Percentiles rank a stretch among this genome's conserved stretches.
Evolutionary conservation across 2,329 filamentous ascomycete genomes (phyloP).

Genomic region (Stagonosporopsis tanaceti): DNA sequence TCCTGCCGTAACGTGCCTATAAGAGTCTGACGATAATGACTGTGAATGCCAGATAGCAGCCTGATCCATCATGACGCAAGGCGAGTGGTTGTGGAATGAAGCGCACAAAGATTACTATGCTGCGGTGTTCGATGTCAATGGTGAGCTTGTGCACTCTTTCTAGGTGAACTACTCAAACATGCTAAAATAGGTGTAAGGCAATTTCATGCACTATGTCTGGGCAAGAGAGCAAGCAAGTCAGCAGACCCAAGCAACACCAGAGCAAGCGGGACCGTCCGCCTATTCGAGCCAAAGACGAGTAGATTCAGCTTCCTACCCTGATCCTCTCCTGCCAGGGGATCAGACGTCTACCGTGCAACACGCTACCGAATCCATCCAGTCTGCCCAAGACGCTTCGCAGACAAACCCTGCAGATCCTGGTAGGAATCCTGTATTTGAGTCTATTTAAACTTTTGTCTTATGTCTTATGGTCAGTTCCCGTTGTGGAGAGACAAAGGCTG

Average conservation of each 20-base stretch:
- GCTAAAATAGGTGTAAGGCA: not conserved
- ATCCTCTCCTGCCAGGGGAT: not conserved
- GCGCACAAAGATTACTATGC: not conserved
- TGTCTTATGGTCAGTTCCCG: not conserved
- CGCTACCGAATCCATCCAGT: too few species aligned
- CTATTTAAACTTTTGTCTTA: not conserved
- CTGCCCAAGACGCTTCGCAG: too few species aligned
- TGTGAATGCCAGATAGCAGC: not conserved
- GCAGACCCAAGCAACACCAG: not conserved
- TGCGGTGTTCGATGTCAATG: not conserved
- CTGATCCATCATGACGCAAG: not conserved
- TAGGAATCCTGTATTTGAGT: not conserved
- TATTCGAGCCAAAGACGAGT: not conserved
- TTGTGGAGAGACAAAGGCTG: not conserved
- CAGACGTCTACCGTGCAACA: too few species aligned
- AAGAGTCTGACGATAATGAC: not conserved
- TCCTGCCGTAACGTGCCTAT: not conserved
- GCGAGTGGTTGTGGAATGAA: not conserved
- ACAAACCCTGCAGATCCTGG: not conserved
- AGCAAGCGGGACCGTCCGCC: too few species aligned
- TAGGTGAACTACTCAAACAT: not conserved
- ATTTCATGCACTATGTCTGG: not conserved
- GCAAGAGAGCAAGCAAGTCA: not conserved
- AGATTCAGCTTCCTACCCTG: not conserved
- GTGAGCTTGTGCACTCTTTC: not conserved